Evolutionary conservation across 306 rosid species (phyloP).

Genomic region (Sphenostylis stenocarpa): DNA sequence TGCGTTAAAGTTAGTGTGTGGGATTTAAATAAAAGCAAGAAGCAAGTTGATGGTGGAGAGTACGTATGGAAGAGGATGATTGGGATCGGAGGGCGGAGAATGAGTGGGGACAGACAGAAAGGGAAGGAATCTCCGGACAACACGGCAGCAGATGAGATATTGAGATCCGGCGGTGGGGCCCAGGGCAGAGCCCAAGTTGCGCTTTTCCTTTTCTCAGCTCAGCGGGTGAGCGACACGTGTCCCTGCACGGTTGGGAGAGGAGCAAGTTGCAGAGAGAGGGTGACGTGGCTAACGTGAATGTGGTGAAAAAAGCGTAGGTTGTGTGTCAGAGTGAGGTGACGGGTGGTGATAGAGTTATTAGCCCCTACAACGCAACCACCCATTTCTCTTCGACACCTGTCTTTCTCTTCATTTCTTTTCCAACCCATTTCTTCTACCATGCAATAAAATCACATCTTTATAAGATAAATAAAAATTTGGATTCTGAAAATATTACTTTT

Average conservation of each 20-base stretch:
- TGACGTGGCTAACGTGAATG: slow-evolving; percentile 35
- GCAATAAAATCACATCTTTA: no score
- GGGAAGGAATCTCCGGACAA: slow-evolving; percentile 39
- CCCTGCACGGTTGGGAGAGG: not conserved
- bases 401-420: no score
- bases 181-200: slow-evolving; percentile 10
- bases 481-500: no score
- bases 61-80: not conserved
- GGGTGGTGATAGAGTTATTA: not conserved
- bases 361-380: not conserved
- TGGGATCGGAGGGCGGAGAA: slow-evolving; percentile 13
- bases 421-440: no score
- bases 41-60: not conserved
- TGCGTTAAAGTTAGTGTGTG: no score
- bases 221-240: slow-evolving; percentile 42
- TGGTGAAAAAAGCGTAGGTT: slow-evolving; percentile 20
- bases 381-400: slow-evolving; percentile 5
- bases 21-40: no score
- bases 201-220: not conserved
- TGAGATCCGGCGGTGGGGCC: slow-evolving; percentile 28
- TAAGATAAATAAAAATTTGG: no score
- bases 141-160: slow-evolving; percentile 3
- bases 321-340: slow-evolving; percentile 35
- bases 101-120: not conserved
- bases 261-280: slow-evolving; percentile 9